Conservation (phyloP, 1,139 yeast species). For the Kluyveromyces marxianus region DNA sequence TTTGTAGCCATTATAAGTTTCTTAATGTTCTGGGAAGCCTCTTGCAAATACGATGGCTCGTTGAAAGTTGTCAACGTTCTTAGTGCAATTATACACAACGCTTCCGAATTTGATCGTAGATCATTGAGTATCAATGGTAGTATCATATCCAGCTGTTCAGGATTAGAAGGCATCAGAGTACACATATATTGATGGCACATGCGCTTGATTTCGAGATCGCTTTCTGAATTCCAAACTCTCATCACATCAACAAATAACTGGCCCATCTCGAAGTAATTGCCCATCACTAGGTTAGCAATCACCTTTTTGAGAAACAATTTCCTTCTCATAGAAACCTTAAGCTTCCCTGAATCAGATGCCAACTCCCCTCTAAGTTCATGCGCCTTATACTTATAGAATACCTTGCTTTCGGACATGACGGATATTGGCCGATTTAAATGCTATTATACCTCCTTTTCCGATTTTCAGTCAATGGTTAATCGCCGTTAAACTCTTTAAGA, state of each 20-base stretch:
- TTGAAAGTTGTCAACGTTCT: slow-evolving; percentile 59
- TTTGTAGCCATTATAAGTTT: slow-evolving; percentile 39
- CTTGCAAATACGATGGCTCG: slow-evolving; percentile 43
- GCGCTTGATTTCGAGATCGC: slow-evolving; percentile 59
- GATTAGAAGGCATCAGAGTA: slow-evolving; percentile 53
- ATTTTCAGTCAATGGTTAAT: not conserved
- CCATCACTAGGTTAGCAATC: slow-evolving; percentile 76
- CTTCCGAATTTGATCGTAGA: slow-evolving; percentile 36
- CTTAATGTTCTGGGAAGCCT: slow-evolving; percentile 34
- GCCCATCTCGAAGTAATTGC: slow-evolving; percentile 64
- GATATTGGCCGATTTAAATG: not conserved
- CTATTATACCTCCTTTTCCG: not conserved
- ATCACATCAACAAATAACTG: slow-evolving; percentile 60
- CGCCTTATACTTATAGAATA: slow-evolving; percentile 28
- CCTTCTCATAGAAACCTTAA: slow-evolving; percentile 36
- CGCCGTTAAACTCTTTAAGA: not conserved
- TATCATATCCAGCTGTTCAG: slow-evolving; percentile 48
- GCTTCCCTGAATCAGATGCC: slow-evolving; percentile 24
- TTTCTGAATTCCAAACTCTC: slow-evolving; percentile 52
- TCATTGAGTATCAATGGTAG: slow-evolving; percentile 53
- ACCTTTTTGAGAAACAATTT: slow-evolving; percentile 65
- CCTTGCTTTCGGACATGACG: slow-evolving; percentile 26
- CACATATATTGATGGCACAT: slow-evolving; percentile 56
- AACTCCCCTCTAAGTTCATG: slow-evolving; percentile 31
- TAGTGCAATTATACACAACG: slow-evolving; percentile 48